phyloP scores from a whole-genome alignment of 768 basidiomycete species.

The Pholiota conissans region DNA sequence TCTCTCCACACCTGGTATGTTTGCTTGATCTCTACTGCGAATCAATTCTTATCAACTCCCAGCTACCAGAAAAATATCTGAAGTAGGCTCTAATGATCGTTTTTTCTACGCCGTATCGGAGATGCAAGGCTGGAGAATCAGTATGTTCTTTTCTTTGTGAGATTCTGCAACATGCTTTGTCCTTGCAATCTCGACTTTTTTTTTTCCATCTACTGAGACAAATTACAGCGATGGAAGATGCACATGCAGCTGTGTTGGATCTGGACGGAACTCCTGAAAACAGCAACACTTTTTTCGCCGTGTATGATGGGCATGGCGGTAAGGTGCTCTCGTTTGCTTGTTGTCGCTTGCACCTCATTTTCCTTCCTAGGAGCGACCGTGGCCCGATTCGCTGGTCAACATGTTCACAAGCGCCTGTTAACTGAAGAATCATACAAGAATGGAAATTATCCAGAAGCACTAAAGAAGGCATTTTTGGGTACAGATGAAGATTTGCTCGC shows the following conservation, averaged over 20 bases:
- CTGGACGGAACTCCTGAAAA: constrained; percentile 40
- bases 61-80: constrained; percentile 85
- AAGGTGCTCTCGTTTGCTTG: constrained; percentile 22
- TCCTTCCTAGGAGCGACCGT: constrained; percentile 66
- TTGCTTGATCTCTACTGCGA: background rate
- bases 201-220: constrained; percentile 9
- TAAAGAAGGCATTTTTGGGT: constrained; percentile 89
- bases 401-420: constrained; percentile 77
- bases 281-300: constrained; percentile 86
- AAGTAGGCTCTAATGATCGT: constrained; percentile 67
- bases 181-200: background rate
- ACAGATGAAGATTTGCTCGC: constrained; percentile 93
- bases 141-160: constrained; percentile 52
- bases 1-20: constrained; percentile 75
- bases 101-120: constrained; percentile 82
- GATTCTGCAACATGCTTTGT: background rate
- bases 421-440: constrained; percentile 71
- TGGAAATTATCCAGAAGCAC: constrained; percentile 68
- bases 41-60: constrained; percentile 16
- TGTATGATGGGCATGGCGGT: constrained; percentile 99
- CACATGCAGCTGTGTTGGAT: constrained; percentile 76
- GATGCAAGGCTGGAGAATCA: constrained; percentile 99
- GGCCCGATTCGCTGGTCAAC: constrained; percentile 83
- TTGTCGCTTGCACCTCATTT: constrained; percentile 9
- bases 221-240: constrained; percentile 91